Conservation (phyloP, 2,329 filamentous ascomycete species). For the Akanthomyces lecanii region DNA sequence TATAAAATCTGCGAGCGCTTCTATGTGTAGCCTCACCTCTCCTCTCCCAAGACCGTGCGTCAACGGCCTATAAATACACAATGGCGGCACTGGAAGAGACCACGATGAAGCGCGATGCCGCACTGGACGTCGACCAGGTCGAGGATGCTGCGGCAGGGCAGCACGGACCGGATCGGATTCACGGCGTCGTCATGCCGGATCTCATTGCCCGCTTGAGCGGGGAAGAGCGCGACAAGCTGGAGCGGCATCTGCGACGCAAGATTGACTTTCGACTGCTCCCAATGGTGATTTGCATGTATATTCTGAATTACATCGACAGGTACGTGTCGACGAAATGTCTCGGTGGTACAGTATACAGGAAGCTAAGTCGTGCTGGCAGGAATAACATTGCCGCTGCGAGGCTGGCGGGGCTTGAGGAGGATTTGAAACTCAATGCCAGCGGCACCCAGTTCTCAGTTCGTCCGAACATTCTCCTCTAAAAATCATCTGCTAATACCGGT, state of each 20-base stretch:
- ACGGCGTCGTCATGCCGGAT: constrained; percentile 25
- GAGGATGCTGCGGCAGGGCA: background rate
- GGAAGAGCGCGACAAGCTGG: constrained; percentile 43
- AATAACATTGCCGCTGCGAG: constrained; percentile 40
- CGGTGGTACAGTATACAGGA: background rate
- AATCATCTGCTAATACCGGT: background rate
- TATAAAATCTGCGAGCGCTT: background rate
- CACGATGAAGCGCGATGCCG: background rate
- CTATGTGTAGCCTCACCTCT: no score
- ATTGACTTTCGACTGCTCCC: constrained; percentile 59
- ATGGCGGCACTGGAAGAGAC: background rate
- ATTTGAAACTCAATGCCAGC: constrained; percentile 35
- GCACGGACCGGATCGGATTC: constrained; percentile 2
- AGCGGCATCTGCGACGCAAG: constrained; percentile 54
- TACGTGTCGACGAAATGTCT: constrained; percentile 5
- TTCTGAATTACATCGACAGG: constrained; percentile 58
- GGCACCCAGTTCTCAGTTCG: constrained; percentile 19
- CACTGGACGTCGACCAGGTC: background rate
- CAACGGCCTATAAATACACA: background rate
- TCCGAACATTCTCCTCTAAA: background rate
- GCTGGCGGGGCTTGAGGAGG: constrained; percentile 43
- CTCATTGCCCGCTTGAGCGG: constrained; percentile 37
- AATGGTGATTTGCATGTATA: constrained; percentile 60
- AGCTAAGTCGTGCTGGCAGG: constrained; percentile 19
- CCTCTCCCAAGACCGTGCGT: no score